Percentiles rank a stretch among this genome's conserved stretches.
phyloP scores from a whole-genome alignment of 805 yeast genomes.

The Wickerhamomyces tratensis region DNA sequence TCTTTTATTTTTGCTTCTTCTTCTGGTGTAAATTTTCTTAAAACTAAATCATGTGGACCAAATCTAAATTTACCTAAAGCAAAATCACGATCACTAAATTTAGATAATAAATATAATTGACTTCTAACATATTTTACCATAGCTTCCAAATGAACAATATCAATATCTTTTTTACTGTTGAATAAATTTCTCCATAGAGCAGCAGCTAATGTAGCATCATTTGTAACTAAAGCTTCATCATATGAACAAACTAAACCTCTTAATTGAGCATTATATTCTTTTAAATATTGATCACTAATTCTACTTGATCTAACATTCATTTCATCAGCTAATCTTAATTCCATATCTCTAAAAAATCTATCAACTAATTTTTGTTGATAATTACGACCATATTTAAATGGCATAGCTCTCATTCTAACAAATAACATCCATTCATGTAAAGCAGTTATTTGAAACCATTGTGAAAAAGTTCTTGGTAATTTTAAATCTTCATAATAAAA shows the following conservation, averaged over 20 bases:
- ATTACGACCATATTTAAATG: slow-evolving; percentile 76
- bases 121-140: slow-evolving; percentile 84
- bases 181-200: slow-evolving; percentile 89
- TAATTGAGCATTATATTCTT: slow-evolving; percentile 83
- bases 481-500: slow-evolving; percentile 82
- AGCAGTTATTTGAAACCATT: slow-evolving; percentile 90
- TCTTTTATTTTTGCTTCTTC: slow-evolving; percentile 48
- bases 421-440: slow-evolving; percentile 90
- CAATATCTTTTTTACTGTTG: slow-evolving; percentile 74
- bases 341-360: slow-evolving; percentile 83
- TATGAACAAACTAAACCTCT: slow-evolving; percentile 84
- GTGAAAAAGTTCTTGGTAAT: slow-evolving; percentile 82
- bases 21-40: slow-evolving; percentile 56
- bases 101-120: slow-evolving; percentile 79
- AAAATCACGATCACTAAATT: slow-evolving; percentile 84
- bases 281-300: slow-evolving; percentile 75
- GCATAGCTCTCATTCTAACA: slow-evolving; percentile 95
- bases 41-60: slow-evolving; percentile 73
- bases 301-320: slow-evolving; percentile 76
- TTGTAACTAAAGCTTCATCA: slow-evolving; percentile 82
- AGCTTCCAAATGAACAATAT: slow-evolving; percentile 77
- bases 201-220: slow-evolving; percentile 68
- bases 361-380: slow-evolving; percentile 91
- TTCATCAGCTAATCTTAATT: slow-evolving; percentile 74
- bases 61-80: slow-evolving; percentile 85